Evolutionary conservation across 306 rosid species (phyloP).

Genomic region (Datisca glomerata): DNA sequence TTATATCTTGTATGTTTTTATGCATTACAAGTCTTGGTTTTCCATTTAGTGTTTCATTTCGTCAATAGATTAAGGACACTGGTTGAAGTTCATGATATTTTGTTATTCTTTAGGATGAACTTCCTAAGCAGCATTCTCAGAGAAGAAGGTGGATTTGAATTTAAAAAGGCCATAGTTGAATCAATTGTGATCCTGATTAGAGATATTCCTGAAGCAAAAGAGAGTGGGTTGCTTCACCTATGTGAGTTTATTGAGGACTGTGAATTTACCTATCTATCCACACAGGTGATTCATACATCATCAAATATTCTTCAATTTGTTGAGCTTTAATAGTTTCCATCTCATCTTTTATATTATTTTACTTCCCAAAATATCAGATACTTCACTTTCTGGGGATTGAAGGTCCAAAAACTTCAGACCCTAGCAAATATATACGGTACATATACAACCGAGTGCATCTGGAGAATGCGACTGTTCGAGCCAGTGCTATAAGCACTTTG

Average conservation of each 20-base stretch:
- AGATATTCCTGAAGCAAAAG: constrained; percentile 97
- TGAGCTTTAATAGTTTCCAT: constrained; percentile 1
- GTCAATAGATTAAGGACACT: not conserved
- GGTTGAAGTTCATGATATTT: not conserved
- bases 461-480: constrained; percentile 96
- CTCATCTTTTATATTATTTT: constrained; percentile 2
- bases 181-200: constrained; percentile 94
- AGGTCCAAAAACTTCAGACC: constrained; percentile 97
- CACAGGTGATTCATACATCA: constrained; percentile 54
- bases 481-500: constrained; percentile 94
- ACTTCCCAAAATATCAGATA: constrained; percentile 40
- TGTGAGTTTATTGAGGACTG: constrained; percentile 99
- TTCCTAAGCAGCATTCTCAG: constrained; percentile 94
- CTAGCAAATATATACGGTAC: constrained; percentile 88
- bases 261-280: constrained; percentile 94
- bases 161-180: constrained; percentile 95
- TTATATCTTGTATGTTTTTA: constrained; percentile 10
- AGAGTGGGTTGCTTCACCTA: constrained; percentile 93
- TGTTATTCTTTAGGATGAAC: constrained; percentile 62
- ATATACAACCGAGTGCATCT: constrained; percentile 96
- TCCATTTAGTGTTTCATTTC: constrained; percentile 5
- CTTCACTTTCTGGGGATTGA: constrained; percentile 93
- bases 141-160: constrained; percentile 99
- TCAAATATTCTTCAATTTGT: constrained; percentile 10
- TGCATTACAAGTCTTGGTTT: constrained; percentile 3